A percentile compares a stretch with the other conserved stretches of the same genome.
phyloP scores from a whole-genome alignment of 2,329 filamentous ascomycete genomes.

The Dactylellina parvicollis region DNA sequence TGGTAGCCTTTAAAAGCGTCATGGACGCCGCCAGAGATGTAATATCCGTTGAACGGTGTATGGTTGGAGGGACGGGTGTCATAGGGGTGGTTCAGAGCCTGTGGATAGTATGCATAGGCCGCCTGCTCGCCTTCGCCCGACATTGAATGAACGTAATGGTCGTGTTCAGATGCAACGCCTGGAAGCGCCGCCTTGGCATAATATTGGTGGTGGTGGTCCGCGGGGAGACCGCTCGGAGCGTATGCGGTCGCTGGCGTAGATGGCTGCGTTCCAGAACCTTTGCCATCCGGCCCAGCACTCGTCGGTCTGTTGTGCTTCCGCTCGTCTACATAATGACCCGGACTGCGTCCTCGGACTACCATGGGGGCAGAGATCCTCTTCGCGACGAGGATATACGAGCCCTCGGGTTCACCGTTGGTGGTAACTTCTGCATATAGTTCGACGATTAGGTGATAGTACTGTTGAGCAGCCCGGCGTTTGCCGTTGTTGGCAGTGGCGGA shows the following conservation, averaged over 20 bases:
- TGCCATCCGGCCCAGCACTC: conserved; percentile 73
- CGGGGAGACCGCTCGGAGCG: conserved; percentile 56
- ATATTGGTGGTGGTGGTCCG: conserved; percentile 52
- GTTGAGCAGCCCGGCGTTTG: conserved; percentile 86
- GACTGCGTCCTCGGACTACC: conserved; percentile 85
- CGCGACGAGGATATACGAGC: conserved; percentile 76
- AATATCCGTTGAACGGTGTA: conserved; percentile 43
- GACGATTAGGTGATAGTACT: conserved; percentile 90
- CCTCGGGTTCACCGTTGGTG: conserved; percentile 60
- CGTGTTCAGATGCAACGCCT: conserved; percentile 31
- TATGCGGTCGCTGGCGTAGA: conserved; percentile 60
- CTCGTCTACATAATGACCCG: conserved; percentile 80
- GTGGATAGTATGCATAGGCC: conserved; percentile 46
- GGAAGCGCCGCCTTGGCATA: conserved; percentile 52
- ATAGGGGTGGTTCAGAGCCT: conserved; percentile 43
- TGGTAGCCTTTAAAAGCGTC: conserved; percentile 50
- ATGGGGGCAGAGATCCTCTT: conserved; percentile 79
- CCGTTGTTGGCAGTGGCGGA: conserved; percentile 94
- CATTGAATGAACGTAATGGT: conserved; percentile 63
- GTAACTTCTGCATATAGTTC: conserved; percentile 80
- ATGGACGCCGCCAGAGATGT: conserved; percentile 47
- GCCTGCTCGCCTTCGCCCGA: conserved; percentile 61
- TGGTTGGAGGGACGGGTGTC: conserved; percentile 43
- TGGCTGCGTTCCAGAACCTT: conserved; percentile 61
- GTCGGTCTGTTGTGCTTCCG: conserved; percentile 72